Evolutionary conservation across 768 basidiomycete species (phyloP).

Genomic region (Scleroderma citrinum): DNA sequence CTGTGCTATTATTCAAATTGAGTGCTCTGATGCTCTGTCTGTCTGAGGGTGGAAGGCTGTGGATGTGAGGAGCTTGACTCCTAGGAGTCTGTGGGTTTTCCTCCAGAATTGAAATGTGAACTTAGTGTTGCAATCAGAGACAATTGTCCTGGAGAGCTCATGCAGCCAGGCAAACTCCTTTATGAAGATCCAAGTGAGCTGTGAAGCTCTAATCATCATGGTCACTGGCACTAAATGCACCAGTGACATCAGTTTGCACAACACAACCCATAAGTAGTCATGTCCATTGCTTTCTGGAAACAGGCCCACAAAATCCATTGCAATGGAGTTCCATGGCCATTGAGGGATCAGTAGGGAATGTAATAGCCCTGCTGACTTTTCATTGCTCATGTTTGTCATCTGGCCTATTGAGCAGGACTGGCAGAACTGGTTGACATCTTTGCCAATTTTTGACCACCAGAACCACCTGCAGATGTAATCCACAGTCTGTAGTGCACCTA

Average conservation of each 20-base stretch:
- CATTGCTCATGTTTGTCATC: neutral
- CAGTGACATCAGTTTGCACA: slow-evolving; percentile 1
- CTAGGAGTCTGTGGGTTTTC: slow-evolving; percentile 15
- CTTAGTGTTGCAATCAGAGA: slow-evolving; percentile 25
- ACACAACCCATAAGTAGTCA: slow-evolving; percentile 24
- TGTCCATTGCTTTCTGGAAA: slow-evolving; percentile 18
- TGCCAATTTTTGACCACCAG: neutral
- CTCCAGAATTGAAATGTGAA: slow-evolving; percentile 36
- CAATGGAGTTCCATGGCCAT: slow-evolving; percentile 32
- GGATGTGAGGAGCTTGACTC: slow-evolving; percentile 29
- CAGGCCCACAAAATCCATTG: slow-evolving; percentile 36
- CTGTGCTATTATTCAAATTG: slow-evolving; percentile 25
- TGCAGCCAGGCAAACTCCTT: no score
- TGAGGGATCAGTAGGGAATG: slow-evolving; percentile 10
- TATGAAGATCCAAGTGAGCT: no score
- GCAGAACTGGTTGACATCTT: neutral
- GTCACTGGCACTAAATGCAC: no score
- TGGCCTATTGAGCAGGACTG: neutral
- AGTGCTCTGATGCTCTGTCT: slow-evolving; percentile 28
- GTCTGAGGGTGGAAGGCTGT: slow-evolving; percentile 39
- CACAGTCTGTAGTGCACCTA: neutral
- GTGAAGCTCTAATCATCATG: no score
- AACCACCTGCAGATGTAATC: neutral
- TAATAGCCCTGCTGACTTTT: neutral
- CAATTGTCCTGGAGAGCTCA: slow-evolving; percentile 16